These are phyloP conservation scores for Microcyclospora tardicrescens DNA, from an alignment of 2,329 filamentous ascomycete genomes.

Conservation along the genomic window DNA sequence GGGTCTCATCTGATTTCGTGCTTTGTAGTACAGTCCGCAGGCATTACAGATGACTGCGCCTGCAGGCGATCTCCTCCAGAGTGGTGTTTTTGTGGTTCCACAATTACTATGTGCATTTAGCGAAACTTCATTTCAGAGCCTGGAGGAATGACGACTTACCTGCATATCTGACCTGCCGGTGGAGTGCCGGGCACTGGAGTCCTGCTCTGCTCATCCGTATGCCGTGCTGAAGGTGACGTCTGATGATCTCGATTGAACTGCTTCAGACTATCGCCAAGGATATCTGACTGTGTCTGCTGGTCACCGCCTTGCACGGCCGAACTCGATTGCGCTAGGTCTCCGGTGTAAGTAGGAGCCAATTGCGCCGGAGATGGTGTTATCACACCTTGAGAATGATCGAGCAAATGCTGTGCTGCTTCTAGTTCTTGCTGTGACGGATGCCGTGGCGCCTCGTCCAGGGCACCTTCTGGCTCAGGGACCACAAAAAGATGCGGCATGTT, in stretches of 20 bases:
- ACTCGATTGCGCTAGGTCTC: neutral
- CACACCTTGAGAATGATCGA: slow-evolving; percentile 31
- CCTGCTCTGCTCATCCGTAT: slow-evolving; percentile 1
- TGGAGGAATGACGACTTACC: slow-evolving; percentile 36
- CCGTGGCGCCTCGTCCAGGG: slow-evolving; percentile 19
- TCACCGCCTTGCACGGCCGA: too few relatives aligned
- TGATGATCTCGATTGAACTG: slow-evolving; percentile 4
- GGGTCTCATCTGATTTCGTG: slow-evolving; percentile 78
- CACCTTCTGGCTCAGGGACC: slow-evolving; percentile 9
- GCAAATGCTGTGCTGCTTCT: slow-evolving; percentile 36
- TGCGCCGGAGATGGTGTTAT: too few relatives aligned
- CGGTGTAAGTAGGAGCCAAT: neutral
- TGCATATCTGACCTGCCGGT: slow-evolving; percentile 57
- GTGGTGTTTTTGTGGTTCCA: slow-evolving; percentile 78
- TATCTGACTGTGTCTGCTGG: too few relatives aligned
- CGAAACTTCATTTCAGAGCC: neutral
- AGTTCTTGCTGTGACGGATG: slow-evolving; percentile 37
- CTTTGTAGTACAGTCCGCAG: slow-evolving; percentile 88
- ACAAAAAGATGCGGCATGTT: too few relatives aligned
- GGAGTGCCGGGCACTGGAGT: slow-evolving; percentile 18
- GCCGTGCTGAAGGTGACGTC: neutral
- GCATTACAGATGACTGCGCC: slow-evolving; percentile 96
- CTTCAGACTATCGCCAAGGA: slow-evolving; percentile 3
- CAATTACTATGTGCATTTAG: slow-evolving; percentile 58
- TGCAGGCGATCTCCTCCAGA: slow-evolving; percentile 87